Conservation (phyloP, 192 early-diverging fungal species). For the Linderina pennispora region DNA sequence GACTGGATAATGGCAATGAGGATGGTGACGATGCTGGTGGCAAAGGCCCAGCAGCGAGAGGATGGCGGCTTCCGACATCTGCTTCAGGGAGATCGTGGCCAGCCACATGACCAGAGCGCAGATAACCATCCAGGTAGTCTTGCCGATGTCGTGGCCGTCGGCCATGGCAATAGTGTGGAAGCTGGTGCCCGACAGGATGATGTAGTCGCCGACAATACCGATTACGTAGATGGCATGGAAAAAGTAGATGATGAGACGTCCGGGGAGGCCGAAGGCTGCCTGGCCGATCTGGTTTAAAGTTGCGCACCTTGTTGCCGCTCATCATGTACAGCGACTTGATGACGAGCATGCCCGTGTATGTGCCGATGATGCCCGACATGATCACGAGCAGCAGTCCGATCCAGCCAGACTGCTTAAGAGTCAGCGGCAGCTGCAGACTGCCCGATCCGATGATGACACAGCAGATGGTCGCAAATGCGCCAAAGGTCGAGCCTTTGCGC, state of each 20-base stretch:
- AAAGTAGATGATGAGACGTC: slow-evolving; percentile 53
- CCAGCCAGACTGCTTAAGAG: slow-evolving; percentile 69
- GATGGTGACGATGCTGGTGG: slow-evolving; percentile 64
- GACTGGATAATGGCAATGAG: slow-evolving; percentile 57
- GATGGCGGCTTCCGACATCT: slow-evolving; percentile 71
- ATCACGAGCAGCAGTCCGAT: slow-evolving; percentile 57
- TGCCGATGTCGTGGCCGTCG: slow-evolving; percentile 32
- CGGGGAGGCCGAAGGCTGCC: slow-evolving; percentile 59
- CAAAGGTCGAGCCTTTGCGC: slow-evolving; percentile 47
- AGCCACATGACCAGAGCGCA: slow-evolving; percentile 53
- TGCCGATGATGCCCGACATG: slow-evolving; percentile 59
- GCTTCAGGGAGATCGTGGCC: slow-evolving; percentile 67
- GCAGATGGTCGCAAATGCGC: slow-evolving; percentile 53
- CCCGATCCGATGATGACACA: slow-evolving; percentile 75
- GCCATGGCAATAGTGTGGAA: slow-evolving; percentile 50
- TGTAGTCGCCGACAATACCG: slow-evolving; percentile 60
- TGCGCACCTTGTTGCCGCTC: slow-evolving; percentile 42
- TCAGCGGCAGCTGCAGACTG: slow-evolving; percentile 67
- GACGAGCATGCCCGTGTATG: slow-evolving; percentile 67
- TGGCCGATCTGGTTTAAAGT: slow-evolving; percentile 62
- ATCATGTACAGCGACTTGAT: slow-evolving; percentile 64
- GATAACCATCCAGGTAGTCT: slow-evolving; percentile 57
- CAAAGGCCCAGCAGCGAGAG: slow-evolving; percentile 64
- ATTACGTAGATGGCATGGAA: slow-evolving; percentile 61
- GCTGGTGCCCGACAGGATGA: slow-evolving; percentile 68